phyloP scores from a whole-genome alignment of 495 filamentous ascomycete species.

The Cryomyces minteri region DNA sequence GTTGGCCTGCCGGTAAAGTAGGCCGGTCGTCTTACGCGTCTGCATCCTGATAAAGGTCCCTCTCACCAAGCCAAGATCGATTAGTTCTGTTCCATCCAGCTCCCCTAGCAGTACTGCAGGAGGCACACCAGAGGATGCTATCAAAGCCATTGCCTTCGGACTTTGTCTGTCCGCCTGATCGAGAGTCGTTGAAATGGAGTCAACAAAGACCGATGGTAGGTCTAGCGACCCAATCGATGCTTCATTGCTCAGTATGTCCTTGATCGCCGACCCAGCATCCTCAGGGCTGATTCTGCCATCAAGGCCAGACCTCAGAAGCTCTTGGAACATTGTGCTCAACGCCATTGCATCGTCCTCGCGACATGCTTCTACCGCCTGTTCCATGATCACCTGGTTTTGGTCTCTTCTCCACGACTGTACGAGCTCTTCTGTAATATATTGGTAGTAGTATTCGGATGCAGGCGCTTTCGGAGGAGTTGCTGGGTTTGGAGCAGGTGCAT shows the following conservation, averaged over 20 bases:
- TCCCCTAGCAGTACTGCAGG: slow-evolving; percentile 55
- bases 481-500: background rate
- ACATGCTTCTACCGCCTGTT: slow-evolving; percentile 31
- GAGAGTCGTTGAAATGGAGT: slow-evolving; percentile 51
- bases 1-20: slow-evolving; percentile 87
- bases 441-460: slow-evolving; percentile 29
- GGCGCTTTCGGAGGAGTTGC: slow-evolving; percentile 12
- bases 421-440: slow-evolving; percentile 32
- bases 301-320: slow-evolving; percentile 55
- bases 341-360: slow-evolving; percentile 43
- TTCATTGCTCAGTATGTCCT: slow-evolving; percentile 49
- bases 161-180: slow-evolving; percentile 41
- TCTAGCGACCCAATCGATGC: slow-evolving; percentile 27
- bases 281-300: slow-evolving; percentile 44
- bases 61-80: slow-evolving; percentile 61
- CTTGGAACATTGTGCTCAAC: slow-evolving; percentile 62
- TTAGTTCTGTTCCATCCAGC: slow-evolving; percentile 60
- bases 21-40: slow-evolving; percentile 74
- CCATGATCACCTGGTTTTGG: slow-evolving; percentile 28
- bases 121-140: slow-evolving; percentile 53
- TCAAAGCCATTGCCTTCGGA: slow-evolving; percentile 29
- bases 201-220: slow-evolving; percentile 48
- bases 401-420: slow-evolving; percentile 30
- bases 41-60: slow-evolving; percentile 65
- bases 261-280: slow-evolving; percentile 55